These are phyloP conservation scores for Aegilops umbellulata DNA, from an alignment of 176 grass and related monocot genomes.

Conservation along the genomic window DNA sequence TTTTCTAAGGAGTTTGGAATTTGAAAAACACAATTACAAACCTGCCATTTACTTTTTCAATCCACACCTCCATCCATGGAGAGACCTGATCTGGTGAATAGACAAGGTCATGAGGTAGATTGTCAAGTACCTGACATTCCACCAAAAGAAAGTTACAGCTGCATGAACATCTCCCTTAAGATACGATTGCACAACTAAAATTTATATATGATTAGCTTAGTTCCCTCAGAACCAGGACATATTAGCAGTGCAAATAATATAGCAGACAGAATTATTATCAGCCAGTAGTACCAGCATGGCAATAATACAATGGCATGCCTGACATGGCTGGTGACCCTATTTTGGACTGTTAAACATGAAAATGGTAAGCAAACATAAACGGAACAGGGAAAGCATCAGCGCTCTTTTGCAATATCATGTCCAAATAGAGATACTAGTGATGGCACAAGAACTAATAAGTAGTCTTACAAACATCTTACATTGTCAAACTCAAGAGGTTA, in stretches of 20 bases:
- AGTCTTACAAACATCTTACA: background rate
- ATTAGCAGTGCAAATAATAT: background rate
- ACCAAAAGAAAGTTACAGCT: constrained; percentile 20
- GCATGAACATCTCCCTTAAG: background rate
- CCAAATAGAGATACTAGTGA: background rate
- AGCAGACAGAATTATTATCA: background rate
- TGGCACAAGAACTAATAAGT: background rate
- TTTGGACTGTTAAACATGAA: background rate
- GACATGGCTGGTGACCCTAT: background rate
- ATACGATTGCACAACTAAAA: background rate
- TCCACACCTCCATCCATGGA: constrained; percentile 98
- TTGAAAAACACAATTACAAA: constrained; percentile 35
- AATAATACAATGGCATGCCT: background rate
- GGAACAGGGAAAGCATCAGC: background rate
- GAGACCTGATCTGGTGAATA: constrained; percentile 88
- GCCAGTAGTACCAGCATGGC: background rate
- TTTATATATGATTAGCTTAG: background rate
- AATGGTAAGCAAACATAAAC: background rate
- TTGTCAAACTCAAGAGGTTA: background rate
- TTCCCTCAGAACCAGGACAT: background rate
- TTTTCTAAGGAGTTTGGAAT: background rate
- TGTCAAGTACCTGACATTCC: constrained; percentile 93
- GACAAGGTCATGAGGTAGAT: constrained; percentile 95
- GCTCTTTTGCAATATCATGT: constrained; percentile 1
- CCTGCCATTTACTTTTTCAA: constrained; percentile 69